Conservation (phyloP, 1,139 yeast genomes). For the Taphrina confusa region DNA sequence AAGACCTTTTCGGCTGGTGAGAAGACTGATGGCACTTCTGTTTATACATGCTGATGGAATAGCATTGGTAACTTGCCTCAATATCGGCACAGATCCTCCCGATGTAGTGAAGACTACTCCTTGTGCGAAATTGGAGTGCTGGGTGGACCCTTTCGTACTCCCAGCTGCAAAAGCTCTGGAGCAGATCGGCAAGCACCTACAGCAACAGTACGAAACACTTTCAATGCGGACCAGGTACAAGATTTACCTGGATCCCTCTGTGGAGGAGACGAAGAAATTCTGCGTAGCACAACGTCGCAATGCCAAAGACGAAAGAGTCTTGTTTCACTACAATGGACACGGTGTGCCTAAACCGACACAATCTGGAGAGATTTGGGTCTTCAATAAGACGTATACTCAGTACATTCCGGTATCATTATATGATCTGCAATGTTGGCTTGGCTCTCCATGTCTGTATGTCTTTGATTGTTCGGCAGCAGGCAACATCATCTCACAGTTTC, state of each 20-base stretch:
- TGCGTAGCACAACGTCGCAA: conserved; percentile 85
- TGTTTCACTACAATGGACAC: conserved; percentile 96
- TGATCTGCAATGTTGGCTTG: conserved; percentile 94
- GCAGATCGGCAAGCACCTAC: conserved; percentile 83
- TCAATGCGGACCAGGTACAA: conserved; percentile 86
- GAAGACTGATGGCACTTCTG: not conserved
- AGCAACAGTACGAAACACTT: conserved; percentile 83
- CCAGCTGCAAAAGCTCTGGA: conserved; percentile 90
- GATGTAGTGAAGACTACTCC: conserved; percentile 93
- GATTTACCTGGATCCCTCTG: conserved; percentile 89
- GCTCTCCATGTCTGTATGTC: conserved; percentile 94
- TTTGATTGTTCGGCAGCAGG: conserved; percentile 96
- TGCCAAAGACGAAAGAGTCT: conserved; percentile 80
- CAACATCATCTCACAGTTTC: conserved; percentile 84
- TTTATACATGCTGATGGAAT: not conserved
- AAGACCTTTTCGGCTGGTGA: conserved; percentile 79
- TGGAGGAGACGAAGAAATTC: conserved; percentile 90
- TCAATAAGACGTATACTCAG: conserved; percentile 94
- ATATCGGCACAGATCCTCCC: conserved; percentile 96
- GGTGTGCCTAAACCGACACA: conserved; percentile 98
- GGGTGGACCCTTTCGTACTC: conserved; percentile 86
- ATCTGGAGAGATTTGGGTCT: conserved; percentile 99
- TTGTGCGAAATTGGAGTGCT: conserved; percentile 87
- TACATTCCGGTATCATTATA: conserved; percentile 92
- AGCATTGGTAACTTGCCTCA: conserved; percentile 83